Conservation (phyloP, 202 grass and related monocot species). For the Setaria italica region DNA sequence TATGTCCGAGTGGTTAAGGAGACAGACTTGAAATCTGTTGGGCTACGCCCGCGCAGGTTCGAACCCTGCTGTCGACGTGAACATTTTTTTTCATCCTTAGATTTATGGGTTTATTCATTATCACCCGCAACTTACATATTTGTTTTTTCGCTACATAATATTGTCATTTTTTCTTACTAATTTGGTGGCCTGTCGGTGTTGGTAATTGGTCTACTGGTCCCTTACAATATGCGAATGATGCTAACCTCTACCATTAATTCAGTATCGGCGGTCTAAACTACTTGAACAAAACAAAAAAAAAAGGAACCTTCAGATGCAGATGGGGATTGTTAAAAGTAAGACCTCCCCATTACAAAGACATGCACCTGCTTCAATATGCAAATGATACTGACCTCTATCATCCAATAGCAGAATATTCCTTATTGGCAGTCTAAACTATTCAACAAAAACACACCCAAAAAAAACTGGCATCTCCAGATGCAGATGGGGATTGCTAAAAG, state of each 20-base stretch:
- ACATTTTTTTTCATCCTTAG: too few species aligned
- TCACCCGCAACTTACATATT: background rate
- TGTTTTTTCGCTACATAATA: too few species aligned
- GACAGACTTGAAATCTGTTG: slow-evolving; percentile 99
- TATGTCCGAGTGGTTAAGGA: slow-evolving; percentile 92
- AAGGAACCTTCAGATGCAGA: too few species aligned
- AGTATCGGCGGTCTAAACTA: background rate
- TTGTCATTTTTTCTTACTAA: background rate
- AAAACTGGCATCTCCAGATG: background rate
- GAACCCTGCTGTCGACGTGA: slow-evolving; percentile 82
- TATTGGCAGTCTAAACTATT: background rate
- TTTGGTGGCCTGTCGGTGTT: background rate
- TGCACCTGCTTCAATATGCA: background rate
- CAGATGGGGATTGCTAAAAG: background rate
- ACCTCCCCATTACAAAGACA: too few species aligned
- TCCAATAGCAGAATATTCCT: slow-evolving; percentile 5
- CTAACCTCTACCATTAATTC: background rate
- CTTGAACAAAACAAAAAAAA: too few species aligned
- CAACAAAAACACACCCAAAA: background rate
- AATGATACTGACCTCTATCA: background rate
- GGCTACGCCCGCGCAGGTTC: slow-evolving; percentile 88
- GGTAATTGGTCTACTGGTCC: background rate
- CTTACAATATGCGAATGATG: background rate
- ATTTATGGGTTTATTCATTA: background rate
- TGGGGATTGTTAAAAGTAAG: too few species aligned